phyloP scores from a whole-genome alignment of 257 asterid species.

The Rehmannia glutinosa region DNA sequence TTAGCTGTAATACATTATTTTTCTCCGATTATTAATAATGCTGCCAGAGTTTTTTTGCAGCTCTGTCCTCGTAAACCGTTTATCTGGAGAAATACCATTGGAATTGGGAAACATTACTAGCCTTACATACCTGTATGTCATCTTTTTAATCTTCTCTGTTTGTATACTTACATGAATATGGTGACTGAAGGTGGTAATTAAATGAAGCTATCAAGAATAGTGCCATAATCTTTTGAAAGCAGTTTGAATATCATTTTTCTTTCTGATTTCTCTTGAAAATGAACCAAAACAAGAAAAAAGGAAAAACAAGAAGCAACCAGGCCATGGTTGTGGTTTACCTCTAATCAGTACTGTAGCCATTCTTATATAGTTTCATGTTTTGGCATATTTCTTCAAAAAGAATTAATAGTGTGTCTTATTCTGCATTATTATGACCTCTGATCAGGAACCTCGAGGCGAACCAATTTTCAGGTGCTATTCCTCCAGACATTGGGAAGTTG shows the following conservation, averaged over 20 bases:
- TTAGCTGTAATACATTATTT: neutral
- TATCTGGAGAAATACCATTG: constrained; percentile 82
- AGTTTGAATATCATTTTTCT: neutral
- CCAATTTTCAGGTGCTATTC: constrained; percentile 67
- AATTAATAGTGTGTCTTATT: neutral
- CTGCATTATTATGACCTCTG: constrained; percentile 11
- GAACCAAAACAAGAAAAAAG: no score
- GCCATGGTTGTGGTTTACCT: no score
- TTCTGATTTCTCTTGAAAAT: neutral
- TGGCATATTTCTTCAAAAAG: neutral
- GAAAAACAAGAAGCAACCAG: no score
- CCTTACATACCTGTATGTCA: constrained; percentile 83
- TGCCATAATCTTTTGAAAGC: no score
- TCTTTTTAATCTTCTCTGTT: constrained; percentile 11
- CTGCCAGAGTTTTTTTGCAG: constrained; percentile 44
- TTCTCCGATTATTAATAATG: constrained; percentile 11
- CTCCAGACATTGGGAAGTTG: constrained; percentile 67
- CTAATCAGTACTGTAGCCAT: no score
- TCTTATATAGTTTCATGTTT: no score
- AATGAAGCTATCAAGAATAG: no score
- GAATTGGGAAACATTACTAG: constrained; percentile 61
- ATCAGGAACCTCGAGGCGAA: constrained; percentile 83
- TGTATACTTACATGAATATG: constrained; percentile 8
- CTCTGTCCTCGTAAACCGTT: constrained; percentile 77
- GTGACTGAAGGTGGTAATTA: no score